phyloP scores from a whole-genome alignment of 2,329 filamentous ascomycete species.

The Fusarium transvaalense region DNA sequence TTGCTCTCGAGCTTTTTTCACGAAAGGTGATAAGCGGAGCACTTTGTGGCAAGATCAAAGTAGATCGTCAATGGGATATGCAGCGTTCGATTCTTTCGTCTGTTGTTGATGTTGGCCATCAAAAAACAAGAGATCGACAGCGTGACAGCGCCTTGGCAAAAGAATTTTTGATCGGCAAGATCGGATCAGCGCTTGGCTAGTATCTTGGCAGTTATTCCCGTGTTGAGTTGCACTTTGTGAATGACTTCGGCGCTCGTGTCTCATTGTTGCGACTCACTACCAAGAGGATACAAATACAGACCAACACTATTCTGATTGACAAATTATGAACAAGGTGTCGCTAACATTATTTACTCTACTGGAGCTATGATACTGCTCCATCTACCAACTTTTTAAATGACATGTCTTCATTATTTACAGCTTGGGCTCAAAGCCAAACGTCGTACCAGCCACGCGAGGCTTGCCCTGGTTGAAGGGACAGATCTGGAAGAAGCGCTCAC shows the following conservation, averaged over 20 bases:
- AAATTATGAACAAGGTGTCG: slow-evolving; percentile 11
- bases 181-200: slow-evolving; percentile 14
- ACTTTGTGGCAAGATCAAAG: not conserved
- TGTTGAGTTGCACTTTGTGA: not conserved
- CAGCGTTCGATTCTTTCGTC: not conserved
- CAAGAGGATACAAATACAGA: slow-evolving; percentile 7
- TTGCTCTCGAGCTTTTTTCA: not conserved
- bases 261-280: not conserved
- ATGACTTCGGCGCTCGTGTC: not conserved
- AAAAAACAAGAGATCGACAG: slow-evolving; percentile 15
- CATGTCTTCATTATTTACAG: slow-evolving; percentile 1
- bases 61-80: not conserved
- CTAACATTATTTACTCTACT: slow-evolving; percentile 18
- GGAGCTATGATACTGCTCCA: not conserved
- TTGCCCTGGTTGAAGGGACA: slow-evolving; percentile 68
- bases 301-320: not conserved
- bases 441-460: slow-evolving; percentile 65
- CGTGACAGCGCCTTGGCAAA: slow-evolving; percentile 1
- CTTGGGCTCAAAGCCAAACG: slow-evolving; percentile 66
- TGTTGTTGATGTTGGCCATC: slow-evolving; percentile 7
- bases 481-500: slow-evolving; percentile 77
- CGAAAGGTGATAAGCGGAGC: not conserved
- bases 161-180: slow-evolving; percentile 24
- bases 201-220: slow-evolving; percentile 25
- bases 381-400: slow-evolving; percentile 1